Conservation (phyloP, 768 basidiomycete genomes). For the Russula ochroleuca region DNA sequence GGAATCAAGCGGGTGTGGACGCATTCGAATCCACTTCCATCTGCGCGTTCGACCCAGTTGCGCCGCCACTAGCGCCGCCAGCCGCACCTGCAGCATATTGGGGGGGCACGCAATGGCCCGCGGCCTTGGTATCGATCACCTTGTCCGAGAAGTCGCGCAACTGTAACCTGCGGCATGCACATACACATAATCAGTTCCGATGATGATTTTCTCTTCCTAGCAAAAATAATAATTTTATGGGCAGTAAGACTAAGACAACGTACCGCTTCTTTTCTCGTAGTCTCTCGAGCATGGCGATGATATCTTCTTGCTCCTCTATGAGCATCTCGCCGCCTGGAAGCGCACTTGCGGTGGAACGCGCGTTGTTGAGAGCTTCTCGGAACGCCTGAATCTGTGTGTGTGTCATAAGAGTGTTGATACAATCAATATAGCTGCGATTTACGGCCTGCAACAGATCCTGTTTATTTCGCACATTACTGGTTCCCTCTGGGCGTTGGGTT, state of each 20-base stretch:
- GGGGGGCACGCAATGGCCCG: conserved; percentile 20
- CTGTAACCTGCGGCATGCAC: conserved; percentile 42
- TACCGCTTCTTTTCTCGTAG: conserved; percentile 62
- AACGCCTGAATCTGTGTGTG: conserved; percentile 66
- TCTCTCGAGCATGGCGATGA: conserved; percentile 63
- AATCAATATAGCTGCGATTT: background rate
- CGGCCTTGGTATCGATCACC: conserved; percentile 36
- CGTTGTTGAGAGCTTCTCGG: conserved; percentile 52
- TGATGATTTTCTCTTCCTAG: background rate
- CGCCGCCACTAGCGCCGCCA: background rate
- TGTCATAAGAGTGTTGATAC: no score
- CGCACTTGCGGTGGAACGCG: conserved; percentile 52
- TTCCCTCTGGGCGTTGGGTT: conserved; percentile 53
- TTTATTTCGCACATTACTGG: conserved; percentile 52
- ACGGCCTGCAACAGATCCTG: conserved; percentile 67
- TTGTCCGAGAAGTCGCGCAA: conserved; percentile 49
- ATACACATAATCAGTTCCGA: background rate
- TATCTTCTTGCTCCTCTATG: conserved; percentile 63
- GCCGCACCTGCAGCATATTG: background rate
- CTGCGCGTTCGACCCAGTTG: conserved; percentile 33
- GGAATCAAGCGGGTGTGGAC: conserved; percentile 49
- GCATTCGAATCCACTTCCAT: conserved; percentile 77
- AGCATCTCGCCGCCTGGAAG: conserved; percentile 72
- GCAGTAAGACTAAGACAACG: conserved; percentile 11
- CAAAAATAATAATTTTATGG: no score